A percentile compares a stretch with the other conserved stretches of the same genome.
Conservation (phyloP, 139 green algal genomes). For the Mesostigma viride region DNA sequence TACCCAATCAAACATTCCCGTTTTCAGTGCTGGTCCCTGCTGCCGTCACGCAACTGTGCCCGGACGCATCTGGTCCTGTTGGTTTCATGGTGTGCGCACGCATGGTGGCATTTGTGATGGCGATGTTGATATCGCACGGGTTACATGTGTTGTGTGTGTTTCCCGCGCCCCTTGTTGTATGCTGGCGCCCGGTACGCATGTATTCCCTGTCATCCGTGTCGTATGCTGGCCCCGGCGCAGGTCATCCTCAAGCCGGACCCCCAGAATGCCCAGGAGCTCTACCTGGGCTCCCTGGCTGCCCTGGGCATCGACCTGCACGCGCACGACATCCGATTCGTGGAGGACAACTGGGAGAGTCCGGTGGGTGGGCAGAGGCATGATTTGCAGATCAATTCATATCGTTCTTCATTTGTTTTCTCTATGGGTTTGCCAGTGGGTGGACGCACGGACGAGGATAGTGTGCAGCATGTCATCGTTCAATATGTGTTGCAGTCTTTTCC, state of each 20-base stretch:
- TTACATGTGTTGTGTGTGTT: neutral
- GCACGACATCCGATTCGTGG: constrained; percentile 89
- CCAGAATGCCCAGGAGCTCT: constrained; percentile 92
- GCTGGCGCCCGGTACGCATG: neutral
- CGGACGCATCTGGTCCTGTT: too few relatives aligned
- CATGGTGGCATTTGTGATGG: too few relatives aligned
- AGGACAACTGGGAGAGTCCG: constrained; percentile 98
- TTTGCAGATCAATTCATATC: too few relatives aligned
- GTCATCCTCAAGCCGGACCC: constrained; percentile 99
- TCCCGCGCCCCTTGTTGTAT: neutral
- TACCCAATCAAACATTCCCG: too few relatives aligned
- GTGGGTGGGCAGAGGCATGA: neutral
- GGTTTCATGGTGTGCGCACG: too few relatives aligned
- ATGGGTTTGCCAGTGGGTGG: too few relatives aligned
- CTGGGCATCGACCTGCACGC: constrained; percentile 60
- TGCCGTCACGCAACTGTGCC: too few relatives aligned
- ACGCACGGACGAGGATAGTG: too few relatives aligned
- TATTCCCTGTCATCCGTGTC: neutral
- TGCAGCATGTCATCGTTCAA: too few relatives aligned
- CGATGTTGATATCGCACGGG: neutral
- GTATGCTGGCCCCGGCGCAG: constrained; percentile 22
- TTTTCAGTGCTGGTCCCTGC: too few relatives aligned
- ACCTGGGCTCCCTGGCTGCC: constrained; percentile 65
- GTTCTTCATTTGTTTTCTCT: too few relatives aligned
- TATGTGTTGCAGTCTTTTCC: too few relatives aligned